Evolutionary conservation across 2,329 filamentous ascomycete species (phyloP).

Genomic region (Emergomyces africanus): DNA sequence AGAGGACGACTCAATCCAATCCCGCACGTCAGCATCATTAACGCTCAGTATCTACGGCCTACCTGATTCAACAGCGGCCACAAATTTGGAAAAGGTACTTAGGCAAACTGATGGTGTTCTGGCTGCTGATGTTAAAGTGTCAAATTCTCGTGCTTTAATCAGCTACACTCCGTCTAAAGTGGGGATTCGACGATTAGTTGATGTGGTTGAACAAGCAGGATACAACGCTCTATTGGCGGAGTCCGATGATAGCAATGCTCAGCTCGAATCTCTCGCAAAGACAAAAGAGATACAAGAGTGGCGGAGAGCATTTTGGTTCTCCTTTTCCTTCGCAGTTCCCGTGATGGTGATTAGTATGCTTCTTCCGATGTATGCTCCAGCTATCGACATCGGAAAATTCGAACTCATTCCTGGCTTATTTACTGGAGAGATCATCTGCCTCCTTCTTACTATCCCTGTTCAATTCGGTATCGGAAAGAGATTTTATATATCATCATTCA

Average conservation of each 20-base stretch:
- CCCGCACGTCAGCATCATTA: slow-evolving; percentile 46
- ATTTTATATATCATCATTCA: slow-evolving; percentile 89
- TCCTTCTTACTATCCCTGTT: slow-evolving; percentile 76
- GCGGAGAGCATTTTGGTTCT: slow-evolving; percentile 67
- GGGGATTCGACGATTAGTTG: slow-evolving; percentile 72
- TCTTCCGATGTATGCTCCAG: slow-evolving; percentile 69
- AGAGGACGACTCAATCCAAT: slow-evolving; percentile 43
- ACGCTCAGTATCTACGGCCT: slow-evolving; percentile 79
- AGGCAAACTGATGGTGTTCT: slow-evolving; percentile 55
- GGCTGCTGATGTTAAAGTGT: slow-evolving; percentile 59
- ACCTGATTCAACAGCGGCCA: slow-evolving; percentile 57
- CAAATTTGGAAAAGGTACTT: slow-evolving; percentile 56
- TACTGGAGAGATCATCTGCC: slow-evolving; percentile 74
- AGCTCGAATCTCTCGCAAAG: slow-evolving; percentile 90
- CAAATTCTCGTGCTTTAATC: slow-evolving; percentile 61
- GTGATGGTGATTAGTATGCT: slow-evolving; percentile 92
- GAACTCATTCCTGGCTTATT: slow-evolving; percentile 61
- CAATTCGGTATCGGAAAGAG: slow-evolving; percentile 94
- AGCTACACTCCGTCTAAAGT: slow-evolving; percentile 57
- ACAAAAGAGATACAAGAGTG: slow-evolving; percentile 94
- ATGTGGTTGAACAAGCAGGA: slow-evolving; percentile 65
- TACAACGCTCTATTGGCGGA: slow-evolving; percentile 85
- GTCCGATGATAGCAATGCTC: slow-evolving; percentile 89
- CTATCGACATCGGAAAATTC: slow-evolving; percentile 63
- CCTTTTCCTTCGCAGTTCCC: slow-evolving; percentile 69